A percentile compares a stretch with the other conserved stretches of the same genome.
phyloP scores from a whole-genome alignment of 306 rosid genomes.

The Quercus gilva region DNA sequence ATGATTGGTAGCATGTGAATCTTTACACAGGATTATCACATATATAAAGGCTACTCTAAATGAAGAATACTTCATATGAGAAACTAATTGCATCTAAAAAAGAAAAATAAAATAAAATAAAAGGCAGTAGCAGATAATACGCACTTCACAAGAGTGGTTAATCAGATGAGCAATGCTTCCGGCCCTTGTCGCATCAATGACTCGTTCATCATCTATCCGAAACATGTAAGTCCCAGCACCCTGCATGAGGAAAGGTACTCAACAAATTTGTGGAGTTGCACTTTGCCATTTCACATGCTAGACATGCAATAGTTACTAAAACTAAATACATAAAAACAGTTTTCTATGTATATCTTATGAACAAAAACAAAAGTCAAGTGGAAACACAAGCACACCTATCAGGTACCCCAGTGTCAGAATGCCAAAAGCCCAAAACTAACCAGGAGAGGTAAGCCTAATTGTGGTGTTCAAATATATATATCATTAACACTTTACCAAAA shows the following conservation, averaged over 20 bases:
- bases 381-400: not conserved
- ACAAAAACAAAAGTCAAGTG: not conserved
- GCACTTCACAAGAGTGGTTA: constrained; percentile 95
- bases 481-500: not conserved
- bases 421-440: not conserved
- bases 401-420: not conserved
- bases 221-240: constrained; percentile 99
- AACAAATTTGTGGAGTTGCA: not conserved
- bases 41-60: constrained; percentile 1
- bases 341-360: not conserved
- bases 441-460: not conserved
- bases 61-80: constrained; percentile 10
- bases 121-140: constrained; percentile 24
- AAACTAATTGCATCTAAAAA: constrained; percentile 9
- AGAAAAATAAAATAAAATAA: constrained; percentile 1
- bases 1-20: constrained; percentile 4
- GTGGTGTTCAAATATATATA: too few species aligned
- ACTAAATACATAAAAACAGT: not conserved
- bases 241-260: constrained; percentile 50
- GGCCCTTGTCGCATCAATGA: constrained; percentile 96
- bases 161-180: constrained; percentile 99
- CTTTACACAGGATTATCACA: constrained; percentile 4
- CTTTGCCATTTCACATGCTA: not conserved
- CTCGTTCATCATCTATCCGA: constrained; percentile 91
- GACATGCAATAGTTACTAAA: not conserved